Evolutionary conservation across 2,329 filamentous ascomycete species (phyloP).

Genomic region (Ceratocystis eucalypticola): DNA sequence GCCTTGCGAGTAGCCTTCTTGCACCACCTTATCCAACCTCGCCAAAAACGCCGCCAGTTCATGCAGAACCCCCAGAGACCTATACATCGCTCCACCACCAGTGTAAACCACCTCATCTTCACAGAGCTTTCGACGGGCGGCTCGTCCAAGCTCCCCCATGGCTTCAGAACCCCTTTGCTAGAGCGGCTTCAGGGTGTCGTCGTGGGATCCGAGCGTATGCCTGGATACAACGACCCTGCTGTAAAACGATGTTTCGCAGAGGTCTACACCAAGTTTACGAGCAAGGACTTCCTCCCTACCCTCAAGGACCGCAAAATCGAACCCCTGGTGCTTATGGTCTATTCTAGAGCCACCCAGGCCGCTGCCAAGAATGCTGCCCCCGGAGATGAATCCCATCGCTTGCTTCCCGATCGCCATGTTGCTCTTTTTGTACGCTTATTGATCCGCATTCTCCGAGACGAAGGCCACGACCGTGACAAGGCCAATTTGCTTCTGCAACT

Average conservation of each 20-base stretch:
- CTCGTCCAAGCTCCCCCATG: conserved; percentile 43
- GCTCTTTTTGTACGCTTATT: conserved; percentile 86
- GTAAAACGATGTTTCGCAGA: conserved; percentile 91
- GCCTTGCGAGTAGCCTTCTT: conserved; percentile 85
- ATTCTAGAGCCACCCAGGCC: conserved; percentile 79
- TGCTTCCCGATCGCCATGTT: conserved; percentile 84
- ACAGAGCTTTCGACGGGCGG: conserved; percentile 16
- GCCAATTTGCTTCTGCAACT: conserved; percentile 72
- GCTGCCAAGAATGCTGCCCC: conserved; percentile 60
- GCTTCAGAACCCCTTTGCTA: conserved; percentile 39
- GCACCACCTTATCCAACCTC: conserved; percentile 82
- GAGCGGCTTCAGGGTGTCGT: conserved; percentile 72
- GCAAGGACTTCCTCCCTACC: conserved; percentile 71
- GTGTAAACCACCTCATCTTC: conserved; percentile 36
- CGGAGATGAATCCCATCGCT: conserved; percentile 79
- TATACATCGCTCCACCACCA: conserved; percentile 50
- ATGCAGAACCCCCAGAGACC: conserved; percentile 44
- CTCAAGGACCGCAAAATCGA: conserved; percentile 91
- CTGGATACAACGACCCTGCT: conserved; percentile 78
- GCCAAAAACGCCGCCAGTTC: conserved; percentile 80
- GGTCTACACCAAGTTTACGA: conserved; percentile 86
- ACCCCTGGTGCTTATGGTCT: conserved; percentile 89
- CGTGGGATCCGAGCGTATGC: conserved; percentile 66
- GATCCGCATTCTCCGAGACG: conserved; percentile 62
- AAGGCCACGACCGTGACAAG: conserved; percentile 73